Evolutionary conservation across 345 rosid species (phyloP), one percentile per base, ranked within the genome.

Genomic region (Stellera chamaejasme): DNA sequence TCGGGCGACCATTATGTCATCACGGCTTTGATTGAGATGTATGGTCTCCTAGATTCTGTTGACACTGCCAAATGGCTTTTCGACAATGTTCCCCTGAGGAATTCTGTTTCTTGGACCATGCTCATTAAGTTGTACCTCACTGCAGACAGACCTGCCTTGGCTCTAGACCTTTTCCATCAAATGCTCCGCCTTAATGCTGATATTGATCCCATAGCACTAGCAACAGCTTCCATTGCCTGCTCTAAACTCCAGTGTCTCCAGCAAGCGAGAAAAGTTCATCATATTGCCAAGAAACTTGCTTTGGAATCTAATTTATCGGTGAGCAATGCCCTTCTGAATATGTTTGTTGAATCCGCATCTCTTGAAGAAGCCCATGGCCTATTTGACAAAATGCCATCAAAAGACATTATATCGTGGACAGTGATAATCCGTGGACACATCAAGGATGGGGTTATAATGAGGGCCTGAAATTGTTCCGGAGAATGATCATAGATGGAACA

Each of bases 331-430:
- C 72, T 78, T 9, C 45, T 73, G 67, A 72, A 66, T 66, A 78
- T 81, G 83, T 76, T 66, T 60, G 51, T 71, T 44, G 81, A 74
- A 43, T 81, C 76, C 25, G 68, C 48, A 48, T 56, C 70, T 53
- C 11, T 71, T 10, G 59, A 57, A 23, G 76, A 73, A 52, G 83
- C 79, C 48, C 56, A 58, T 60, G 69, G 27, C 25, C 26, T 66
- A 41, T 81, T 81, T 48, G 55, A 70, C 48, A 54, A 7, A 47
- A 75, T 78, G 83, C 70, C 77, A 11, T 23, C 44, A 3, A 75
- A 59, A 66, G 86, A 81, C 67, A 60, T 78, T 49, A 65, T 81
- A 56, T 72, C 81, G 0, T 78, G 79, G 77, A 81, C 79, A 1
- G 77, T 68, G 49, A 66, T 81, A 45, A 73, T 75, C 50, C 66